These are phyloP conservation scores for Fusarium sp. DNA, from an alignment of 2,329 filamentous ascomycete species.

Conservation along the genomic window DNA sequence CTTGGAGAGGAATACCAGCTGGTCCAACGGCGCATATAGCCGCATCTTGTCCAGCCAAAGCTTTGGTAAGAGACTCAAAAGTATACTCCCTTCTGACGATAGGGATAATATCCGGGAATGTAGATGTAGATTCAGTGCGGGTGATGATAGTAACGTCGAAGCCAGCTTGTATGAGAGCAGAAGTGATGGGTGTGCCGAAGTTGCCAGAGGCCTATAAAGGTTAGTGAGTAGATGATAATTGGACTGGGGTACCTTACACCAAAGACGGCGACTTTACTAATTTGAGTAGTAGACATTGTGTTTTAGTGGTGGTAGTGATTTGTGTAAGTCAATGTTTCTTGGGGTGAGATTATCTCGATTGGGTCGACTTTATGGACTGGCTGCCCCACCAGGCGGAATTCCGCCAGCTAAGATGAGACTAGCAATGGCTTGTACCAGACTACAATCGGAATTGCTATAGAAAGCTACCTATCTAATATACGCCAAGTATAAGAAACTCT, in stretches of 20 bases:
- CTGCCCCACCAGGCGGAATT: slow-evolving; percentile 27
- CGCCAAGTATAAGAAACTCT: too few relatives aligned
- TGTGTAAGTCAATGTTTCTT: slow-evolving; percentile 15
- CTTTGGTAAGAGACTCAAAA: neutral
- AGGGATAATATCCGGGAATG: slow-evolving; percentile 6
- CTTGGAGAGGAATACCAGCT: slow-evolving; percentile 19
- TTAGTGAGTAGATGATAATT: neutral
- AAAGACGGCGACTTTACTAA: slow-evolving; percentile 22
- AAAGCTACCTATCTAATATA: too few relatives aligned
- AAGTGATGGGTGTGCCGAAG: slow-evolving; percentile 33
- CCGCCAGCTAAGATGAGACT: slow-evolving; percentile 5
- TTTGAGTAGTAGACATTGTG: slow-evolving; percentile 12
- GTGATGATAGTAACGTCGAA: slow-evolving; percentile 31
- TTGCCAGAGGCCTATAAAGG: slow-evolving; percentile 28
- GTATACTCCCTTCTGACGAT: slow-evolving; percentile 13
- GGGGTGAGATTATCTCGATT: neutral
- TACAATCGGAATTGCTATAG: too few relatives aligned
- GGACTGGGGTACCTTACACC: neutral
- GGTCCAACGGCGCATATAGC: slow-evolving; percentile 26
- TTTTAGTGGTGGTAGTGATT: neutral
- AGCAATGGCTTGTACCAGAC: neutral
- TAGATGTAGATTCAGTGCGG: slow-evolving; percentile 26
- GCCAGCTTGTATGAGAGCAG: slow-evolving; percentile 19
- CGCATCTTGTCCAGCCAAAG: slow-evolving; percentile 16
- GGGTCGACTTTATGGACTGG: slow-evolving; percentile 11